A percentile compares a stretch with the other conserved stretches of the same genome.
phyloP scores from a whole-genome alignment of 2,329 filamentous ascomycete genomes.

The Stachybotrys elegans region DNA sequence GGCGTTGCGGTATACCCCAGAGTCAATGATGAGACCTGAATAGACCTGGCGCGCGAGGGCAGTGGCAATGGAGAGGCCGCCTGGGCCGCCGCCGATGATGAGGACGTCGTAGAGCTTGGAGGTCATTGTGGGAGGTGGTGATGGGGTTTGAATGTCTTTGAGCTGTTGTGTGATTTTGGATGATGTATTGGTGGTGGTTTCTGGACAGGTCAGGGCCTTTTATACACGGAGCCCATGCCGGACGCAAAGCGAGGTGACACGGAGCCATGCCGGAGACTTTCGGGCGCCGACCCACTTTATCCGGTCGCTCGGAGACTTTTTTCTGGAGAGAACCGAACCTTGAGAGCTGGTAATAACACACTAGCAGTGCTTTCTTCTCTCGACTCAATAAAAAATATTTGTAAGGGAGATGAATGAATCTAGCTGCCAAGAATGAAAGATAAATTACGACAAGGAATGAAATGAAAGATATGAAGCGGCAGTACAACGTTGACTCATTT shows the following conservation, averaged over 20 bases:
- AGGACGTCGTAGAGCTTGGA: slow-evolving; percentile 40
- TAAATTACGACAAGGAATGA: no score
- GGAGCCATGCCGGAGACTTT: slow-evolving; percentile 19
- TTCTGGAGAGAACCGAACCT: no score
- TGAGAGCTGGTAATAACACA: no score
- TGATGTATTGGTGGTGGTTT: not conserved
- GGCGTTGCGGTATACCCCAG: slow-evolving; percentile 44
- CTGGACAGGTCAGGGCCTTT: not conserved
- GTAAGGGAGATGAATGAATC: no score
- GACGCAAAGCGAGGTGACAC: no score
- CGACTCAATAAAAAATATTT: no score
- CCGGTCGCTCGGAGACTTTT: slow-evolving; percentile 11
- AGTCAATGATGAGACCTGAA: slow-evolving; percentile 44
- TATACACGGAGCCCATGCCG: slow-evolving; percentile 5
- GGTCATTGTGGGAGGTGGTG: slow-evolving; percentile 6
- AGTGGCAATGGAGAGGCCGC: slow-evolving; percentile 42
- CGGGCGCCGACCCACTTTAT: not conserved
- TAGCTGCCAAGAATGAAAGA: no score
- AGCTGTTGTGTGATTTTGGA: not conserved
- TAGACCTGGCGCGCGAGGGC: slow-evolving; percentile 44
- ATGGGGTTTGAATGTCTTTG: not conserved
- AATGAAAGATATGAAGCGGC: no score
- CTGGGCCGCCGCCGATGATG: slow-evolving; percentile 48
- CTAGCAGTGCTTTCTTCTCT: no score
- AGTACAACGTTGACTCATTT: no score